phyloP scores from a whole-genome alignment of 257 asterid species.

The Ophiorrhiza pumila region DNA sequence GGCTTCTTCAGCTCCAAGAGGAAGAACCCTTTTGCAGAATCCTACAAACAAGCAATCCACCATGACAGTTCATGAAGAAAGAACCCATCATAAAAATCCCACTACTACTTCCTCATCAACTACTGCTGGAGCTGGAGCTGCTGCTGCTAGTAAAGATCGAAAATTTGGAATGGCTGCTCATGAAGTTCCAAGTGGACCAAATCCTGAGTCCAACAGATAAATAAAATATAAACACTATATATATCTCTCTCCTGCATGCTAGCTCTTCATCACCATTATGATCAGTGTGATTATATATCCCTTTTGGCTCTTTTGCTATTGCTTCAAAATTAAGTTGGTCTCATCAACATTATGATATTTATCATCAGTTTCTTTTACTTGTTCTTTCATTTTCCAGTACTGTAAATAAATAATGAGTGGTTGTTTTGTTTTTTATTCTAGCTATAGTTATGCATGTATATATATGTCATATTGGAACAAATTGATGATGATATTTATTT shows the following conservation, averaged over 20 bases:
- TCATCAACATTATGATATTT: neutral
- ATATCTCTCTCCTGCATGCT: neutral
- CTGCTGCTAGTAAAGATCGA: conserved; percentile 11
- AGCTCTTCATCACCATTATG: neutral
- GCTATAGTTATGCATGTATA: neutral
- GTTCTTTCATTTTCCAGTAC: neutral
- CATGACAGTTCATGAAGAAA: conserved; percentile 24
- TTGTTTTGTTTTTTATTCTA: neutral
- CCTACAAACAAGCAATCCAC: conserved; percentile 20
- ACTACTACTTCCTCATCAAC: neutral
- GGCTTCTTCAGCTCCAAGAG: conserved; percentile 23
- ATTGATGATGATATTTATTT: neutral
- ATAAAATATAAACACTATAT: neutral
- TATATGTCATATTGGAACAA: neutral
- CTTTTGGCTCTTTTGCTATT: neutral
- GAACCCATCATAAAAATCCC: conserved; percentile 4
- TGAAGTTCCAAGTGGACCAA: conserved; percentile 89
- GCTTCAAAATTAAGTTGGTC: neutral
- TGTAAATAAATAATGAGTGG: conserved; percentile 6
- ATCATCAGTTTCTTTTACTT: neutral
- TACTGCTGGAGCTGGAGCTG: neutral
- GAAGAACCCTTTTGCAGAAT: conserved; percentile 22
- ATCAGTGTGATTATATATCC: neutral
- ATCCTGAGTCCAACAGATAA: conserved; percentile 69
- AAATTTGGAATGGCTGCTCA: conserved; percentile 53